These are phyloP conservation scores for Rhizophagus sp. DNA, from an alignment of 192 early-diverging fungal species.

Conservation along the genomic window DNA sequence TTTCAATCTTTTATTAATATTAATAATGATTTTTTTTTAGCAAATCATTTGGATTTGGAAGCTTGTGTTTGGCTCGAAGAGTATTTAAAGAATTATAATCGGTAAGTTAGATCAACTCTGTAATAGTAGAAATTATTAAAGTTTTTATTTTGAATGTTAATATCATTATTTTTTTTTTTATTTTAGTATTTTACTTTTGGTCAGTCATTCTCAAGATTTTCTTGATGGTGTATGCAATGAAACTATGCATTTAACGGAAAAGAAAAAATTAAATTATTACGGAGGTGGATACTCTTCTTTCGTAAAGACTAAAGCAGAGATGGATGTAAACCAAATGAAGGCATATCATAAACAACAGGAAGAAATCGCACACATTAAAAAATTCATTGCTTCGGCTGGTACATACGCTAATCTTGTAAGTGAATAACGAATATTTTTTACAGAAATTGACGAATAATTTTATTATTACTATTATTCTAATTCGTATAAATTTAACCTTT, in stretches of 20 bases:
- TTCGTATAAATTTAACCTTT: not conserved
- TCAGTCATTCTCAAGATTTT: conserved; percentile 97
- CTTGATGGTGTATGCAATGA: conserved; percentile 82
- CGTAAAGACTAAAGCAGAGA: conserved; percentile 91
- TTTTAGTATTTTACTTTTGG: conserved; percentile 80
- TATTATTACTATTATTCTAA: not conserved
- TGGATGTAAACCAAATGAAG: conserved; percentile 99
- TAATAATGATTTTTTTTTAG: not conserved
- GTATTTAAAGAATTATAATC: conserved; percentile 79
- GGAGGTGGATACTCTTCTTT: conserved; percentile 97
- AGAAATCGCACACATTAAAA: conserved; percentile 98
- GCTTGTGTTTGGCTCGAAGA: conserved; percentile 97
- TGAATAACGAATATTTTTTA: not conserved
- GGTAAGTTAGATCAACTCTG: not conserved
- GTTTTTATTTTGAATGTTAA: conserved; percentile 74
- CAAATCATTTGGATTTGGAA: conserved; percentile 89
- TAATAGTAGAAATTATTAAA: conserved; percentile 12
- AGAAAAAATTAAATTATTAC: conserved; percentile 92
- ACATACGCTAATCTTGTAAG: conserved; percentile 97
- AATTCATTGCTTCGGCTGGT: conserved; percentile 98
- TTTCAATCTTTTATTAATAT: not conserved
- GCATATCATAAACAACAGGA: conserved; percentile 98
- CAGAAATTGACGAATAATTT: not conserved
- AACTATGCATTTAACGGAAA: conserved; percentile 36
- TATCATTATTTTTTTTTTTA: not conserved